Evolutionary conservation across 768 basidiomycete genomes (phyloP).

Genomic region (Strobilomyces confusus): DNA sequence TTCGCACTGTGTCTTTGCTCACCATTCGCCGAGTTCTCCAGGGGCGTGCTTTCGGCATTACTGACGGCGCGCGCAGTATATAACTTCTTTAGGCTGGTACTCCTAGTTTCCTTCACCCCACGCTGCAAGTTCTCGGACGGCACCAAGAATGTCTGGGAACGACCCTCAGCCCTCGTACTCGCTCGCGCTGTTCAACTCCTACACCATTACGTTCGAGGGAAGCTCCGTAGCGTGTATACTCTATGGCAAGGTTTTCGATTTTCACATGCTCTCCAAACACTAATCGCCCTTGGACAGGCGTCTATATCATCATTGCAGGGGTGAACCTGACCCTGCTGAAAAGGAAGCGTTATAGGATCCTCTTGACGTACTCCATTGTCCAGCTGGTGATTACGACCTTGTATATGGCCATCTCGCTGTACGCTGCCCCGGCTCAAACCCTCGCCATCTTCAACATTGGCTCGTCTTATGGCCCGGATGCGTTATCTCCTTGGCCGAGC

Average conservation of each 20-base stretch:
- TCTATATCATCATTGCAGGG: conserved; percentile 12
- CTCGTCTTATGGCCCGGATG: conserved; percentile 4
- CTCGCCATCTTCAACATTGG: conserved; percentile 9
- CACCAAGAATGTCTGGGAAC: conserved; percentile 13
- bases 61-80: conserved; percentile 1
- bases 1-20: neutral
- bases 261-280: neutral
- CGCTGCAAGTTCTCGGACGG: neutral
- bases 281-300: conserved; percentile 3
- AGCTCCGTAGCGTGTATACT: conserved; percentile 17
- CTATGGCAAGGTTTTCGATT: conserved; percentile 7
- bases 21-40: neutral
- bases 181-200: conserved; percentile 8
- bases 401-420: conserved; percentile 20
- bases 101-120: neutral
- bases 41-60: conserved; percentile 4
- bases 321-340: conserved; percentile 13
- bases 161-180: conserved; percentile 8
- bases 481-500: conserved; percentile 16
- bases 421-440: conserved; percentile 11
- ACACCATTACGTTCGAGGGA: conserved; percentile 23
- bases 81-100: neutral
- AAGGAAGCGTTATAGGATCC: conserved; percentile 16
- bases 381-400: conserved; percentile 19
- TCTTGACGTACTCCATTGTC: conserved; percentile 6